Conservation (phyloP, 2,329 filamentous ascomycete species). For the Nemania bipapillata region DNA sequence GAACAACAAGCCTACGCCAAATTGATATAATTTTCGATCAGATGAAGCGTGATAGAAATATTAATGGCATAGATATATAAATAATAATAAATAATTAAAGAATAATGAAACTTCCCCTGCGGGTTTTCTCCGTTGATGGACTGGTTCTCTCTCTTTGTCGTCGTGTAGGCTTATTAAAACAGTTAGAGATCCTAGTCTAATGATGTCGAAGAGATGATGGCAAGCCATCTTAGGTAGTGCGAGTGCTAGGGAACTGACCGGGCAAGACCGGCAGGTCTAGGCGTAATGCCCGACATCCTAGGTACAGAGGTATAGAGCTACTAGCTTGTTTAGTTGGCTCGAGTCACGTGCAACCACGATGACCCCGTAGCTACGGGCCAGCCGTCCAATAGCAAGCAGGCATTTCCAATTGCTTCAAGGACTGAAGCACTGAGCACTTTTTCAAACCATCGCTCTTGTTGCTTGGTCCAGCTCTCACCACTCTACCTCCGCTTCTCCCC, state of each 20-base stretch:
- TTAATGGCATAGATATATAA: not conserved
- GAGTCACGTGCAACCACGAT: constrained; percentile 31
- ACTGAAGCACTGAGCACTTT: constrained; percentile 51
- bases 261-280: constrained; percentile 1
- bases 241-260: not conserved
- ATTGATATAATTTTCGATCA: not conserved
- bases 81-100: no score
- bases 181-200: not conserved
- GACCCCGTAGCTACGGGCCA: constrained; percentile 32
- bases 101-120: no score
- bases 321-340: constrained; percentile 24
- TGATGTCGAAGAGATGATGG: not conserved
- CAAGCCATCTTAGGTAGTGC: not conserved
- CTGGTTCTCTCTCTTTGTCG: no score
- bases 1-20: not conserved
- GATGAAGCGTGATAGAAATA: not conserved
- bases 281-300: constrained; percentile 3
- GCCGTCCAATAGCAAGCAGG: constrained; percentile 45
- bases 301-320: constrained; percentile 10
- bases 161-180: no score
- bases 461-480: constrained; percentile 37
- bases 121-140: no score
- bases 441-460: constrained; percentile 43
- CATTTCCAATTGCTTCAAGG: constrained; percentile 51
- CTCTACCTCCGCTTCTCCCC: constrained; percentile 42